Evolutionary conservation across 352 stramenopile genomes (phyloP).

Genomic region (Aphanomyces stellatus): DNA sequence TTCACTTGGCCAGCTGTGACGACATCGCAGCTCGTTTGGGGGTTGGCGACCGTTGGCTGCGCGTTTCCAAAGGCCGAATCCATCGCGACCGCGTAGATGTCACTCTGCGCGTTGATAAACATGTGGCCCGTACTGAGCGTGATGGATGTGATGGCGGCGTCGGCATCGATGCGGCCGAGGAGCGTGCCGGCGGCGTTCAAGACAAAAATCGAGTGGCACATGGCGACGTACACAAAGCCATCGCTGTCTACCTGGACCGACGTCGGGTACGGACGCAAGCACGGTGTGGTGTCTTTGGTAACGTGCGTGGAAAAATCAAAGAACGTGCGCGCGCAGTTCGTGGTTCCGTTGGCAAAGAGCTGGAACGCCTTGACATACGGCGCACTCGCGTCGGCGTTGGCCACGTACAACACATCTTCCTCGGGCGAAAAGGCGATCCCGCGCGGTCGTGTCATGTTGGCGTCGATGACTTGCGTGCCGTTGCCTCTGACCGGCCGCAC

Average conservation of each 20-base stretch:
- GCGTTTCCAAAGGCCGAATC: too few relatives aligned
- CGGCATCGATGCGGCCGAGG: conserved; percentile 48
- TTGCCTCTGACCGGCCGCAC: conserved; percentile 43
- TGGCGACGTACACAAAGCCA: conserved; percentile 66
- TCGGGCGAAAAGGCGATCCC: conserved; percentile 72
- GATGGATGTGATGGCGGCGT: conserved; percentile 40
- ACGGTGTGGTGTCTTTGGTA: background rate
- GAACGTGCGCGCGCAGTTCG: conserved; percentile 42
- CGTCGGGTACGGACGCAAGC: conserved; percentile 30
- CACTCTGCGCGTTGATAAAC: too few relatives aligned
- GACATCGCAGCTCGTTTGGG: too few relatives aligned
- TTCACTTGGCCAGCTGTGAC: too few relatives aligned
- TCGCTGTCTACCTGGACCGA: conserved; percentile 65
- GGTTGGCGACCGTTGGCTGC: too few relatives aligned
- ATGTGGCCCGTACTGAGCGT: too few relatives aligned
- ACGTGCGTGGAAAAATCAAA: conserved; percentile 66
- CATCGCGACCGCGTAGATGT: too few relatives aligned
- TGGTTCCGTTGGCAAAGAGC: conserved; percentile 42
- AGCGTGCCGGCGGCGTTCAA: conserved; percentile 41
- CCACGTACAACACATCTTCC: conserved; percentile 68
- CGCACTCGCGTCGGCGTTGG: conserved; percentile 64
- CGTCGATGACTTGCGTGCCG: conserved; percentile 41
- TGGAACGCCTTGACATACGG: conserved; percentile 69
- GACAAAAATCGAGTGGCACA: conserved; percentile 66
- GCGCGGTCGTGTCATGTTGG: conserved; percentile 68